phyloP scores from a whole-genome alignment of 768 basidiomycete genomes.

The Leucosporidium yakuticum region DNA sequence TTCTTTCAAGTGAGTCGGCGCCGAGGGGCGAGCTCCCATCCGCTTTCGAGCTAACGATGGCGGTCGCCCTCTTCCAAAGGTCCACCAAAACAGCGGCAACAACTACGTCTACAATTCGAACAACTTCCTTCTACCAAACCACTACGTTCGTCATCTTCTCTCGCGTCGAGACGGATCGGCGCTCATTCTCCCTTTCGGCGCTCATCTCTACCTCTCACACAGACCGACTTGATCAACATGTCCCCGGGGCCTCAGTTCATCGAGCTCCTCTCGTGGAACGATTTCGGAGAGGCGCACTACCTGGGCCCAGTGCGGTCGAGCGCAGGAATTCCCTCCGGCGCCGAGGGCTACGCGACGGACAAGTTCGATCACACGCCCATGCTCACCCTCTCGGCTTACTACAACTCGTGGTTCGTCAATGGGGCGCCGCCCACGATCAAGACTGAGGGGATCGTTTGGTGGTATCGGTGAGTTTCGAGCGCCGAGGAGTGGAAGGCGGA shows the following conservation, averaged over 20 bases:
- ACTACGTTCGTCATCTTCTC: no score
- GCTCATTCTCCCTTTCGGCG: neutral
- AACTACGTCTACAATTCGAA: slow-evolving; percentile 7
- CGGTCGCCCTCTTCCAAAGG: neutral
- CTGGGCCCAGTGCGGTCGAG: neutral
- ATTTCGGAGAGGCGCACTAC: slow-evolving; percentile 29
- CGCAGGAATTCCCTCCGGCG: slow-evolving; percentile 6
- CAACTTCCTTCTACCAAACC: slow-evolving; percentile 12
- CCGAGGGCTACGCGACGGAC: slow-evolving; percentile 7
- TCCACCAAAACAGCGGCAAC: neutral
- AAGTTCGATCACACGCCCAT: slow-evolving; percentile 16
- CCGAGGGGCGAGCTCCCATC: neutral
- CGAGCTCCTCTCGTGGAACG: slow-evolving; percentile 12
- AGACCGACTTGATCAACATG: slow-evolving; percentile 17
- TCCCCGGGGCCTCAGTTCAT: slow-evolving; percentile 14
- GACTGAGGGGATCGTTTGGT: slow-evolving; percentile 19
- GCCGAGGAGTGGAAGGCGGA: no score
- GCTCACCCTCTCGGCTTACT: slow-evolving; percentile 10
- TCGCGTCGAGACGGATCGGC: neutral
- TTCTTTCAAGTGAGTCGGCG: slow-evolving; percentile 7
- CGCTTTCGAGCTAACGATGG: neutral
- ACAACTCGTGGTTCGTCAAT: slow-evolving; percentile 10
- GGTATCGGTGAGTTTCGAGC: neutral
- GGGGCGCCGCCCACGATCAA: slow-evolving; percentile 15
- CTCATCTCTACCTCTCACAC: neutral